A percentile compares a stretch with the other conserved stretches of the same genome.
phyloP scores from a whole-genome alignment of 352 stramenopile genomes.

The Phytophthora sansomeana region DNA sequence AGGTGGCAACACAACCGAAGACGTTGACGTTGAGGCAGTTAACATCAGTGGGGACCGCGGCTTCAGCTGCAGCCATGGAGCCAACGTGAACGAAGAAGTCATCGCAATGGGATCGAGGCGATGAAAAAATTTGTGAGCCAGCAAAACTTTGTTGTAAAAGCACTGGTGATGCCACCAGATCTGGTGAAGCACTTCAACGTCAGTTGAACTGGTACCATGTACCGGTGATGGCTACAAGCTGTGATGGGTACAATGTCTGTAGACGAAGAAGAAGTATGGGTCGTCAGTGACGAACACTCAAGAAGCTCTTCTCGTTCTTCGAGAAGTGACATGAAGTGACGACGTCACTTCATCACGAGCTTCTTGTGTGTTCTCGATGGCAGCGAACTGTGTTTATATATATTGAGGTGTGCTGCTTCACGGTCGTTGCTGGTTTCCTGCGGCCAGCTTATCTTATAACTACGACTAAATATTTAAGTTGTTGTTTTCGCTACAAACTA shows the following conservation, averaged over 20 bases:
- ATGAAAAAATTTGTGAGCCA: neutral
- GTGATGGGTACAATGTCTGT: constrained; percentile 13
- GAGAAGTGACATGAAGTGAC: too few species aligned
- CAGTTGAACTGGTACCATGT: constrained; percentile 14
- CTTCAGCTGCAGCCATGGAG: neutral
- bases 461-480: constrained; percentile 39
- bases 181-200: constrained; percentile 2
- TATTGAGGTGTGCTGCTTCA: constrained; percentile 17
- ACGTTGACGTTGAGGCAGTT: neutral
- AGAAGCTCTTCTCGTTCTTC: too few species aligned
- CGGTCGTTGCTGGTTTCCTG: constrained; percentile 21
- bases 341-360: too few species aligned
- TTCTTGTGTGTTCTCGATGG: constrained; percentile 13
- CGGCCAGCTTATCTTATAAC: constrained; percentile 18
- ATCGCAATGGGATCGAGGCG: neutral
- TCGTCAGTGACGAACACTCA: too few species aligned
- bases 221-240: neutral
- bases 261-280: constrained; percentile 24
- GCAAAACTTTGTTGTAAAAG: neutral
- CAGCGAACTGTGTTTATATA: constrained; percentile 23
- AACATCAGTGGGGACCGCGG: too few species aligned
- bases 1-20: neutral
- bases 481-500: constrained; percentile 24
- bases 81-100: neutral
- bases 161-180: neutral